Conservation (phyloP, 371 early-diverging fungal species). For the Batkoa obscura region DNA sequence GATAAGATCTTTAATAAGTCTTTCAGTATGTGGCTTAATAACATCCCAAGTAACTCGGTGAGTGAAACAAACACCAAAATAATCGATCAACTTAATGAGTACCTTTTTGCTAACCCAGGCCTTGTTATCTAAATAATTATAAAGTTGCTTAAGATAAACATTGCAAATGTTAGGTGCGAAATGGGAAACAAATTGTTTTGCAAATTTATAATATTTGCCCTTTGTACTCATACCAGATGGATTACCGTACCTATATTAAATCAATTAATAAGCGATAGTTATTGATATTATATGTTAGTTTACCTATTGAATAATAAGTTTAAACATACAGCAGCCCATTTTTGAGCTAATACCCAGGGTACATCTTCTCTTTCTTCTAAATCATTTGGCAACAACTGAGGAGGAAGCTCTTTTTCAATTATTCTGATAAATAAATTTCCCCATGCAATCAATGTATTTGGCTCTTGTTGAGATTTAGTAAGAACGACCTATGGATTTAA, state of each 20-base stretch:
- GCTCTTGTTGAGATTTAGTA: constrained; percentile 40
- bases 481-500: constrained; percentile 21
- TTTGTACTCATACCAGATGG: constrained; percentile 33
- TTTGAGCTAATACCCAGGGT: constrained; percentile 79
- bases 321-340: constrained; percentile 76
- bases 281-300: constrained; percentile 14
- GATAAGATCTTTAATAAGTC: constrained; percentile 56
- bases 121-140: constrained; percentile 38
- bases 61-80: constrained; percentile 37
- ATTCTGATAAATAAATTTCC: constrained; percentile 59
- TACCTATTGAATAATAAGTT: constrained; percentile 55
- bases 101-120: constrained; percentile 37
- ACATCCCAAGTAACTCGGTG: constrained; percentile 73
- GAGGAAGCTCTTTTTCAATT: constrained; percentile 39
- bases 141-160: constrained; percentile 56
- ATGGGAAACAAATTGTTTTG: constrained; percentile 51
- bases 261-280: too few relatives aligned
- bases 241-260: constrained; percentile 69
- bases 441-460: constrained; percentile 59
- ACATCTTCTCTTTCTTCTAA: constrained; percentile 52
- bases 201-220: constrained; percentile 43
- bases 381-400: constrained; percentile 29
- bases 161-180: constrained; percentile 72
- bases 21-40: constrained; percentile 55
- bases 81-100: constrained; percentile 13